Percentiles rank a stretch among this genome's conserved stretches.
These are phyloP conservation scores for Naganishia randhawae DNA, from an alignment of 768 basidiomycete genomes.

Conservation along the genomic window DNA sequence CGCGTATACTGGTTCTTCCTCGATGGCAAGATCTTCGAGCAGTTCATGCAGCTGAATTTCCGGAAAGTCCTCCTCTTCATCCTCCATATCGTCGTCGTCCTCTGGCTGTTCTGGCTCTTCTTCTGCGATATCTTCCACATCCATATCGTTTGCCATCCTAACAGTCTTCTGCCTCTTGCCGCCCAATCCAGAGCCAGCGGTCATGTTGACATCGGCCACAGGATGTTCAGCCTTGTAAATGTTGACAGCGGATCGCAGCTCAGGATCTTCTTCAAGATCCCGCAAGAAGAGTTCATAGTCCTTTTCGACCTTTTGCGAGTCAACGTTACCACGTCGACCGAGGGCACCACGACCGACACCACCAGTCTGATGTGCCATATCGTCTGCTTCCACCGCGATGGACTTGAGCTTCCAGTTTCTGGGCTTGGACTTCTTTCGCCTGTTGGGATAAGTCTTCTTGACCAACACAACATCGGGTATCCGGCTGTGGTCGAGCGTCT, in stretches of 20 bases:
- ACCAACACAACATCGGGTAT: slow-evolving; percentile 90
- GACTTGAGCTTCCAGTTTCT: slow-evolving; percentile 83
- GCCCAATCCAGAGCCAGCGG: slow-evolving; percentile 20
- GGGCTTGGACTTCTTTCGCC: slow-evolving; percentile 81
- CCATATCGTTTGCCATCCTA: slow-evolving; percentile 57
- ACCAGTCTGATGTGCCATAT: slow-evolving; percentile 72
- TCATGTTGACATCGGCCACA: slow-evolving; percentile 41
- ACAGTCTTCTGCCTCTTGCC: slow-evolving; percentile 54
- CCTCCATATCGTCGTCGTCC: slow-evolving; percentile 55
- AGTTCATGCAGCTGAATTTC: slow-evolving; percentile 79
- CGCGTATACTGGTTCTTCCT: slow-evolving; percentile 11
- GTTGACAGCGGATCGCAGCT: slow-evolving; percentile 80
- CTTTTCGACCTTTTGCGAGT: slow-evolving; percentile 86
- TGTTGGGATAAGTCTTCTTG: slow-evolving; percentile 90
- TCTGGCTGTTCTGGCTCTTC: slow-evolving; percentile 51
- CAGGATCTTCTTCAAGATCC: slow-evolving; percentile 90
- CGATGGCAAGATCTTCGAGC: slow-evolving; percentile 66
- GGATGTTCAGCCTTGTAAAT: slow-evolving; percentile 69
- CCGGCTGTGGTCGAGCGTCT: slow-evolving; percentile 60
- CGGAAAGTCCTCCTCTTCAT: slow-evolving; percentile 81
- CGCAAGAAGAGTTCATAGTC: slow-evolving; percentile 95
- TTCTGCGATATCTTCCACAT: slow-evolving; percentile 51
- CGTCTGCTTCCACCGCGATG: slow-evolving; percentile 86
- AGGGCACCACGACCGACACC: slow-evolving; percentile 68
- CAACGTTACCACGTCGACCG: slow-evolving; percentile 81